Base-by-base conservation (phyloP, 176 grass and related monocot species). In the Zea luxurians region DNA sequence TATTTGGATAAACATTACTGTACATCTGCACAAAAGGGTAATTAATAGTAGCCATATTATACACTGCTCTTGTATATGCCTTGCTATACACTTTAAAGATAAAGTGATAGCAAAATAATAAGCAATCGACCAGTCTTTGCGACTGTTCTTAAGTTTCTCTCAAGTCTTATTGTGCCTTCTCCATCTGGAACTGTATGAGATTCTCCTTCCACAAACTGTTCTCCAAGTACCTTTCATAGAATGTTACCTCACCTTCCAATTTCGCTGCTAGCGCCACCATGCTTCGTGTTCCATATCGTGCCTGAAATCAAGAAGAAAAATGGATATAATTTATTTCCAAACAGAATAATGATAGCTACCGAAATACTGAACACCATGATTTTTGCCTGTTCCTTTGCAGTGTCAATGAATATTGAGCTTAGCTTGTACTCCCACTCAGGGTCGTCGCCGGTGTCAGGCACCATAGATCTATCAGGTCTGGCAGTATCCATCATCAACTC, bases 211-310 rank as follows among this genome's bases (percentile, higher is more conserved):
- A 94, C 8, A 45, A 48, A 61, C 45, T 61, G 48, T 66, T 82
- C 48, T 87, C 91, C 41, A 92, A 49, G 73, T 86, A 90, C 76
- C 68, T 94, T 78, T 98, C 91, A 4, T 90, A 92, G 57, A 98
- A 98, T 72, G 35, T 61, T 41, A 76, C 78, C 61, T 90, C 80
- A 18, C 88, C 82, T 0, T 82, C 64, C 46, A 40, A 70, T 85
- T 90, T 90, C 8, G 86, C 74, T 6, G 85, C 81, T 61, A 98
- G 46, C 1, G 85, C 89, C 27, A 68, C 63, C 83, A 90, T 98
- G 85, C 91, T 98, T 81, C 95, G 82, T 59, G 91, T 98, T 74
- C 95, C 95, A 76, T 94, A 94, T 27, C 47, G 80, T 61, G 85
- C 87, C 95, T 94, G 71, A 15, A 57, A 83, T 27, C 3, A 9